Conservation (phyloP, 2,329 filamentous ascomycete species). For the Xylaria sp. region DNA sequence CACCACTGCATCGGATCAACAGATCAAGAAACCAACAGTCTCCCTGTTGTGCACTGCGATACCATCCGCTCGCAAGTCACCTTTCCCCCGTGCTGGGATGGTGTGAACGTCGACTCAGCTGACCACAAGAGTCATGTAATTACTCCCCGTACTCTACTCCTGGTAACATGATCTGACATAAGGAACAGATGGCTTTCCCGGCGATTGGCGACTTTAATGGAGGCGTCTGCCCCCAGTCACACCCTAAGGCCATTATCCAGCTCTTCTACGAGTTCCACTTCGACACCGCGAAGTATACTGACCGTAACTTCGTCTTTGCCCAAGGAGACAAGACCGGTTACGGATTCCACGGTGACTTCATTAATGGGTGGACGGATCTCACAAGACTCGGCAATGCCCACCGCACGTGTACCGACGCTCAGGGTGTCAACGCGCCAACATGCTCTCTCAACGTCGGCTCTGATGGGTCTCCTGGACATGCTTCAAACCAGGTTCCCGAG, state of each 20-base stretch:
- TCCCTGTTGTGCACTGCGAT: conserved; percentile 31
- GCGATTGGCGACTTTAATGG: conserved; percentile 47
- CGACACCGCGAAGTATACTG: conserved; percentile 42
- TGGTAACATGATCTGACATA: background rate
- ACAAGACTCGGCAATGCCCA: conserved; percentile 48
- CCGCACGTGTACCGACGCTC: conserved; percentile 47
- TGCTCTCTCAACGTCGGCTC: conserved; percentile 35
- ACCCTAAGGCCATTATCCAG: conserved; percentile 59
- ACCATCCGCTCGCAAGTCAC: conserved; percentile 63
- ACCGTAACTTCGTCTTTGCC: conserved; percentile 57
- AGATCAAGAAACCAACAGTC: conserved; percentile 58
- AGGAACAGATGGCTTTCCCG: conserved; percentile 27
- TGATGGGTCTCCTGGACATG: conserved; percentile 24
- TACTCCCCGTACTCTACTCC: background rate
- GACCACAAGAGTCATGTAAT: conserved; percentile 32
- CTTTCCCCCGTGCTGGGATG: conserved; percentile 73
- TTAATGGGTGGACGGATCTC: conserved; percentile 55
- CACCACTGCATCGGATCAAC: conserved; percentile 28
- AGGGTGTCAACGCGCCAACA: conserved; percentile 21
- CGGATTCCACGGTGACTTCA: conserved; percentile 65
- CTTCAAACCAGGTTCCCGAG: conserved; percentile 23
- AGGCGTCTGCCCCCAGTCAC: conserved; percentile 54
- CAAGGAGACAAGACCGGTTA: conserved; percentile 61
- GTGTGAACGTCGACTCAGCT: conserved; percentile 59
- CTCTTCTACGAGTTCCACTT: conserved; percentile 56